Base-by-base conservation (phyloP, 108 stramenopile species). In the Nitzschia palea region DNA sequence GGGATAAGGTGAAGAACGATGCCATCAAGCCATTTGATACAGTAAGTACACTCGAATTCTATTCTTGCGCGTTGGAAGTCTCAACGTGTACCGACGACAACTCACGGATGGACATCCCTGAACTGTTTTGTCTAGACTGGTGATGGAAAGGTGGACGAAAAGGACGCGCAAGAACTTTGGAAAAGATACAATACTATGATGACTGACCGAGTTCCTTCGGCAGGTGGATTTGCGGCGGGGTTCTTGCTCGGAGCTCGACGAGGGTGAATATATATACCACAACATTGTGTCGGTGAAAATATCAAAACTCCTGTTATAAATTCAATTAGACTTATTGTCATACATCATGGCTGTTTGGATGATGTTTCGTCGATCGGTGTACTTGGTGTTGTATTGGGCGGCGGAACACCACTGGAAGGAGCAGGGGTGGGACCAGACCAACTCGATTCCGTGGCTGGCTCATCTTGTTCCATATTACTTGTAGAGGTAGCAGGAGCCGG, bases 221-320 rank as follows among this genome's bases (percentile, higher is more conserved):
- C 91, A 25, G 84, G 88, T 56, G 96, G 96, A 18, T 97, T 95
- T 68, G 56, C 71, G 4, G 64, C 91, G 43, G 95, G 96, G 20
- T 95, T 97, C 75, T 79, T 94, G 73, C 73, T 80, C 29, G 96
- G 94, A 37, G 68, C 94, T 47, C 74, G 68, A 44, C 58, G 68
- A 23, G 73, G 67, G n/a, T n/a, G n/a, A n/a, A n/a, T n/a, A 32
- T 83, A 79, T 78, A 30, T 6, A 30, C 23, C 9, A 42, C 40
- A 42, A 42, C 40, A 42, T 14, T 12, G 40, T 12, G n/a, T n/a
- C n/a, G n/a, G n/a, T n/a, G n/a, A n/a, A n/a, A n/a, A n/a, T n/a
- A n/a, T n/a, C n/a, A n/a, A n/a, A n/a, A n/a, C n/a, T n/a, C n/a
- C n/a, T n/a, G n/a, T n/a, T n/a, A n/a, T n/a, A n/a, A n/a, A n/a